phyloP scores from a whole-genome alignment of 768 basidiomycete genomes.

The Leccinum barrowsii region DNA sequence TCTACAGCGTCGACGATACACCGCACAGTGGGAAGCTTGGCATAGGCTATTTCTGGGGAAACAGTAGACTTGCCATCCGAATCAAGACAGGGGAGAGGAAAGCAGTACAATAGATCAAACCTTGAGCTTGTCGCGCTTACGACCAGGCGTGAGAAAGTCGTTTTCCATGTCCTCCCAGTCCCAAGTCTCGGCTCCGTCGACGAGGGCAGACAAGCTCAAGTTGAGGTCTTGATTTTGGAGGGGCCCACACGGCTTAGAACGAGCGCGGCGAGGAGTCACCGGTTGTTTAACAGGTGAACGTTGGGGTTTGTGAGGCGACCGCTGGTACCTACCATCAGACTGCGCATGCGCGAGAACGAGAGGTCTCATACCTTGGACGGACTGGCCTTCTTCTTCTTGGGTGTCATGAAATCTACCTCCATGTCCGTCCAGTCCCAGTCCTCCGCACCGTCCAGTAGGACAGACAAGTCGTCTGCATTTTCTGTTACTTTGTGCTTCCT shows the following conservation, averaged over 20 bases:
- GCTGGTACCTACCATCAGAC: conserved; percentile 5
- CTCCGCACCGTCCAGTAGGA: conserved; percentile 62
- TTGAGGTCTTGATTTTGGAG: conserved; percentile 20
- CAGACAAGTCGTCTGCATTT: conserved; percentile 35
- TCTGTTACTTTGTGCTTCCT: conserved; percentile 18
- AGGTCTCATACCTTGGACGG: conserved; percentile 15
- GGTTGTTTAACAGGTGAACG: conserved; percentile 20
- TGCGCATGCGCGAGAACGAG: neutral
- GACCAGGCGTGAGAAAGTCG: conserved; percentile 49
- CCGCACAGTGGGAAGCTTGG: conserved; percentile 45
- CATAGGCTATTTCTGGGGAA: conserved; percentile 16
- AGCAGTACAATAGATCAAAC: conserved; percentile 2
- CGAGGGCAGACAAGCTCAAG: conserved; percentile 44
- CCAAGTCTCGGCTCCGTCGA: conserved; percentile 68
- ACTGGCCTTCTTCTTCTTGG: conserved; percentile 42
- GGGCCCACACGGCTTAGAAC: conserved; percentile 7
- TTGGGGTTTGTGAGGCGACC: conserved; percentile 12
- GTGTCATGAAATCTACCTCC: conserved; percentile 47
- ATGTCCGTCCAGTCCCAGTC: conserved; percentile 68
- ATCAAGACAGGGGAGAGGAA: conserved; percentile 3
- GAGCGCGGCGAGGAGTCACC: conserved; percentile 7
- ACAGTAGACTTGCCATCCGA: conserved; percentile 7
- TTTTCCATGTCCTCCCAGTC: conserved; percentile 59
- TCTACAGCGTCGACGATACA: conserved; percentile 54
- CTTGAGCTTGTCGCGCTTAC: conserved; percentile 23